Percentiles rank a stretch among this genome's conserved stretches.
These are phyloP conservation scores for Chenopodium quinoa DNA, from an alignment of 148 eudicot genomes.

Conservation along the genomic window DNA sequence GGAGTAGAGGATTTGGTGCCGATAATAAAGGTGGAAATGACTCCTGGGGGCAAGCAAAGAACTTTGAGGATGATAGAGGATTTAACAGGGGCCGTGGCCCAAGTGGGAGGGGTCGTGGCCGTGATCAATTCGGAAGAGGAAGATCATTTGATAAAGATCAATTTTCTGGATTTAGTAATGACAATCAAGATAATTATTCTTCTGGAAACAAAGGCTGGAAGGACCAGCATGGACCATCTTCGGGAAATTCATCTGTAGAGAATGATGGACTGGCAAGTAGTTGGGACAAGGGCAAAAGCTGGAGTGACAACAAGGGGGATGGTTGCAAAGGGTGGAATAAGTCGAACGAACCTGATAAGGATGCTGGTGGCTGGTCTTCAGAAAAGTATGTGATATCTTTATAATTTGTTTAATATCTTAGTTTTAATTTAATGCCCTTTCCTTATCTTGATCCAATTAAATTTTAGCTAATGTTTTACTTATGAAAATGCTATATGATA, in stretches of 20 bases:
- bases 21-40: slow-evolving; percentile 30
- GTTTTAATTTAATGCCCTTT: not conserved
- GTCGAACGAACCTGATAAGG: not conserved
- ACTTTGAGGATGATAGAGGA: slow-evolving; percentile 19
- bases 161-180: slow-evolving; percentile 26
- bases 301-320: slow-evolving; percentile 20
- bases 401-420: not conserved
- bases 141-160: slow-evolving; percentile 33
- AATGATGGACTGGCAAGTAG: not conserved
- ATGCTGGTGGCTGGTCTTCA: slow-evolving; percentile 8
- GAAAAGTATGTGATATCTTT: slow-evolving; percentile 6
- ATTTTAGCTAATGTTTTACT: slow-evolving; percentile 1
- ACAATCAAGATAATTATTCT: slow-evolving; percentile 25
- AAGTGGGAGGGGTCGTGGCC: slow-evolving; percentile 44
- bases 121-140: slow-evolving; percentile 15
- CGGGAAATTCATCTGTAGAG: slow-evolving; percentile 23
- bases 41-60: slow-evolving; percentile 28
- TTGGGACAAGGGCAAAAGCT: slow-evolving; percentile 16
- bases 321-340: slow-evolving; percentile 9
- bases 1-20: slow-evolving; percentile 17
- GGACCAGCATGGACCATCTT: slow-evolving; percentile 18
- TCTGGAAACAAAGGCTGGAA: slow-evolving; percentile 25
- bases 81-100: slow-evolving; percentile 35
- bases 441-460: not conserved
- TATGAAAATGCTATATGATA: not conserved